Conservation (phyloP, 495 filamentous ascomycete genomes). For the Lophiotrema nucula region DNA sequence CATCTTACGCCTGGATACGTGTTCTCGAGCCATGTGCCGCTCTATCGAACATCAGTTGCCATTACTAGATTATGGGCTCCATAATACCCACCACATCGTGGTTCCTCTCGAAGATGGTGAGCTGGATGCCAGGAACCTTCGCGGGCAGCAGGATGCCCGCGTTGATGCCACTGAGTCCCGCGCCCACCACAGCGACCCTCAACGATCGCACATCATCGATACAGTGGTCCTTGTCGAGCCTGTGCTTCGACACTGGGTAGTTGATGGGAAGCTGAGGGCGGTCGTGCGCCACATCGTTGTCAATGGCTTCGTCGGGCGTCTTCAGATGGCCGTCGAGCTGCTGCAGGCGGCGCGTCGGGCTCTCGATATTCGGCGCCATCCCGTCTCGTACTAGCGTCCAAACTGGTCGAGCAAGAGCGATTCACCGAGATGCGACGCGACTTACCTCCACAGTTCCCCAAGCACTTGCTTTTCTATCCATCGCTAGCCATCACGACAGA, state of each 20-base stretch:
- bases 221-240: constrained; percentile 26
- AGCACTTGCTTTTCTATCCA: too few species aligned
- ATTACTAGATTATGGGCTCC: not conserved
- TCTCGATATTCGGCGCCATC: too few species aligned
- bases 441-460: too few species aligned
- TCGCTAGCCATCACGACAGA: too few species aligned
- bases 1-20: constrained; percentile 59
- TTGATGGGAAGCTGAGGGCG: constrained; percentile 6
- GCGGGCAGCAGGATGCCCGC: constrained; percentile 51
- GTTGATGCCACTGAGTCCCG: constrained; percentile 51
- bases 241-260: constrained; percentile 15
- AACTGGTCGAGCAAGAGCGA: too few species aligned
- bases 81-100: constrained; percentile 48
- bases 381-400: too few species aligned
- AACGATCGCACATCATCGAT: constrained; percentile 19
- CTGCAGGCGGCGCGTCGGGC: too few species aligned
- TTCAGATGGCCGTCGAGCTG: too few species aligned
- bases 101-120: constrained; percentile 59
- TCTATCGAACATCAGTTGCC: constrained; percentile 34
- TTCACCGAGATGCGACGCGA: too few species aligned
- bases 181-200: constrained; percentile 53
- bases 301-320: too few species aligned
- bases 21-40: constrained; percentile 60
- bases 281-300: too few species aligned
- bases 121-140: constrained; percentile 52